Percentiles rank a stretch among this genome's conserved stretches.
Conservation (phyloP, 768 basidiomycete genomes). For the Agrocybe pediades region DNA sequence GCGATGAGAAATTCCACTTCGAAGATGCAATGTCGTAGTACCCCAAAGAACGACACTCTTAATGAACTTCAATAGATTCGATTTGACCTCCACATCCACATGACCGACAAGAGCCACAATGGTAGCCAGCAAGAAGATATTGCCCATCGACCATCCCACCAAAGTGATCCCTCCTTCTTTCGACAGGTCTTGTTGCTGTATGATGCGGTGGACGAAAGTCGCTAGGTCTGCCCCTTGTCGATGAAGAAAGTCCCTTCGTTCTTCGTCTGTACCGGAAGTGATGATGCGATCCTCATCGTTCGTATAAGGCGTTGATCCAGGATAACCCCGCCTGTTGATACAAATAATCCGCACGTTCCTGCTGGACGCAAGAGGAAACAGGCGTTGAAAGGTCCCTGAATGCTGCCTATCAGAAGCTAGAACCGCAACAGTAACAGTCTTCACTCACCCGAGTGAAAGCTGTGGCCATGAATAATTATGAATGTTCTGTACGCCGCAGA, state of each 20-base stretch:
- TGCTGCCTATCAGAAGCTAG: neutral
- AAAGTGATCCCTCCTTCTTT: neutral
- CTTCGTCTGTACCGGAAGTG: neutral
- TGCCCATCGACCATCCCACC: constrained; percentile 6
- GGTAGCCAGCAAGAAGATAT: neutral
- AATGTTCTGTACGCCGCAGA: neutral
- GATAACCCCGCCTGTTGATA: neutral
- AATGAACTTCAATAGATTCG: neutral
- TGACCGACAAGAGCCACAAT: neutral
- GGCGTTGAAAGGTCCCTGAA: neutral
- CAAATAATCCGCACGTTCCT: neutral
- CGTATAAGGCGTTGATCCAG: neutral
- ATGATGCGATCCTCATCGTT: neutral
- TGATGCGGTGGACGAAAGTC: neutral
- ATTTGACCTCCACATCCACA: neutral
- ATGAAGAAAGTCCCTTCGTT: neutral
- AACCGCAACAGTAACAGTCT: neutral
- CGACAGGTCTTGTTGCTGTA: neutral
- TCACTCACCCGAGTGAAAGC: neutral
- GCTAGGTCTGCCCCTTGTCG: neutral
- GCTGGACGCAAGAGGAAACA: neutral
- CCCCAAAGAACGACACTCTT: neutral
- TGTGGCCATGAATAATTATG: constrained; percentile 1
- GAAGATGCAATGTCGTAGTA: neutral
- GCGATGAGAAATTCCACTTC: neutral